Evolutionary conservation across 306 rosid genomes (phyloP).

Genomic region (Acacia melanoxylon): DNA sequence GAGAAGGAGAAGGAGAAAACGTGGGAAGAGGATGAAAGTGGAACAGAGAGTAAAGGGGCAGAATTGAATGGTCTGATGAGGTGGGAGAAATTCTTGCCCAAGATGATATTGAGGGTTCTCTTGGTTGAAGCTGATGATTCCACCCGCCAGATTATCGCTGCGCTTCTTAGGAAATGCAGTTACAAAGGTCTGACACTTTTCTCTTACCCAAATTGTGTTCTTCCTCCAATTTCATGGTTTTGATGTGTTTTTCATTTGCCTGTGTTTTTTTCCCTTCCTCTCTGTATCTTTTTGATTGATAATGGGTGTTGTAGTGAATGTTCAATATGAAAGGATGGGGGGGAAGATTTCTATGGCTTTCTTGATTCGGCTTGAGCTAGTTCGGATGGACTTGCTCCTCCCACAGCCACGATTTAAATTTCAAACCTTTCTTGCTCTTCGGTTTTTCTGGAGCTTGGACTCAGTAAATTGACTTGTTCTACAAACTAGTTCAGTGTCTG

Average conservation of each 20-base stretch:
- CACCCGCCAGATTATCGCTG: constrained; percentile 87
- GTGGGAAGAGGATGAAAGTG: constrained; percentile 12
- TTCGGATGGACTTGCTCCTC: neutral
- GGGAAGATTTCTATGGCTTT: neutral
- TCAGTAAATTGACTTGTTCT: neutral
- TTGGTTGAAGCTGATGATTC: constrained; percentile 95
- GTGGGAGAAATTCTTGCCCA: constrained; percentile 83
- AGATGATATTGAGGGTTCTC: constrained; percentile 70
- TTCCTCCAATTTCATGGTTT: constrained; percentile 16
- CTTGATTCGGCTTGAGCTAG: neutral
- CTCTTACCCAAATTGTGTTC: neutral
- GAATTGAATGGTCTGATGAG: constrained; percentile 58
- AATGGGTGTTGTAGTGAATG: neutral
- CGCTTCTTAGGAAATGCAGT: constrained; percentile 90
- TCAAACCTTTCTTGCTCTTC: neutral
- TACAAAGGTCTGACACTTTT: constrained; percentile 64
- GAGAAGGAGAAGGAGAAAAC: neutral
- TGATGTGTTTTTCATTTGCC: neutral
- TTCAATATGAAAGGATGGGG: neutral
- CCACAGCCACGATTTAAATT: neutral
- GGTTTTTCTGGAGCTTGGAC: neutral
- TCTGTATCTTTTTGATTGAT: neutral
- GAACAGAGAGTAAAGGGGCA: constrained; percentile 34
- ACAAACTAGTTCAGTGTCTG: neutral
- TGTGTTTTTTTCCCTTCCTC: neutral